A percentile compares a stretch with the other conserved stretches of the same genome.
These are phyloP conservation scores for Ballota nigra DNA, from an alignment of 257 asterid species.

Conservation along the genomic window DNA sequence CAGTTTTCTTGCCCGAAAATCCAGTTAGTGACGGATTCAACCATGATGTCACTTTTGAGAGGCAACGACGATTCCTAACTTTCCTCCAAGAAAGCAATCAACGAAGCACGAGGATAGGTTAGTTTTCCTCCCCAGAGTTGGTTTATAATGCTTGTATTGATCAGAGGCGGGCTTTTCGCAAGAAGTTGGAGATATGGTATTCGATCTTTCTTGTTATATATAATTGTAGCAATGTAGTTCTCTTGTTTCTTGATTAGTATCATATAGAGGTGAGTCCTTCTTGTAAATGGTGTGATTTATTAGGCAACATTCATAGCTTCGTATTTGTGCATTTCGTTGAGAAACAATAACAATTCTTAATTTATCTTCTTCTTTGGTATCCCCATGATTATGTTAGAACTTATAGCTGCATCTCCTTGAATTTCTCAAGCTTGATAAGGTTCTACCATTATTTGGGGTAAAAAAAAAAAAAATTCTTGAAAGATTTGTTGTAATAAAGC, in stretches of 20 bases:
- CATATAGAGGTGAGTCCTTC: conserved; percentile 39
- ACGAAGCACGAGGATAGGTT: conserved; percentile 8
- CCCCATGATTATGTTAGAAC: neutral
- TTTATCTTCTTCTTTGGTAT: neutral
- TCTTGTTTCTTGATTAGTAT: conserved; percentile 32
- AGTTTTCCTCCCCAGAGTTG: neutral
- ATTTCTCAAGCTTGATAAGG: neutral
- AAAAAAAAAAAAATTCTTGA: neutral
- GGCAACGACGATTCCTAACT: conserved; percentile 6
- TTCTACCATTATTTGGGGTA: neutral
- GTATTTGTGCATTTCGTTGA: conserved; percentile 12
- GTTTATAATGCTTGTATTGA: neutral
- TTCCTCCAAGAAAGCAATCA: neutral
- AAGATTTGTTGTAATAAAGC: neutral
- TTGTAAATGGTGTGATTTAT: conserved; percentile 51
- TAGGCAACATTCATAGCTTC: conserved; percentile 18
- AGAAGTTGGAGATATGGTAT: conserved; percentile 19
- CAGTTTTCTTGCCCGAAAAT: conserved; percentile 22
- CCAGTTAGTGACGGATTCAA: conserved; percentile 35
- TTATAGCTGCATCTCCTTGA: neutral
- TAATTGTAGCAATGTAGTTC: conserved; percentile 15
- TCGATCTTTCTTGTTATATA: conserved; percentile 16
- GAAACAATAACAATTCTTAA: conserved; percentile 20
- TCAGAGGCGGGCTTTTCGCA: neutral
- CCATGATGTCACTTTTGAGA: conserved; percentile 43